Evolutionary conservation across 2,329 filamentous ascomycete genomes (phyloP), one percentile per base, ranked within the genome.

Genomic region (Fusarium algeriense): DNA sequence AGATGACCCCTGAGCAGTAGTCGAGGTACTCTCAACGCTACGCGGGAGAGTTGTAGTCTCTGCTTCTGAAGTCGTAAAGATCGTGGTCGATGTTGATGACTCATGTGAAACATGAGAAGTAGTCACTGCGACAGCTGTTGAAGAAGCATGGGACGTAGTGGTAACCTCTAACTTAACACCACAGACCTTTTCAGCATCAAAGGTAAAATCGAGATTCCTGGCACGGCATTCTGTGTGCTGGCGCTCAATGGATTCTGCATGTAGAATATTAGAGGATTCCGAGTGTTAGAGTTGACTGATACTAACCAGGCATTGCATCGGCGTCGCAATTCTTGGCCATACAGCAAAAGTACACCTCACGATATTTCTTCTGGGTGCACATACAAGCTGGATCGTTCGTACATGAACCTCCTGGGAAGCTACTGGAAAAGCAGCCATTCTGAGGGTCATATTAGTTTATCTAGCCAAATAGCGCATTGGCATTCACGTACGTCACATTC

Each of bases 331-430:
- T 57, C 30, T 64, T 32, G 1, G 62, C 43, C 50, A 64, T 57
- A 2, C 60, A 64, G 26, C 60, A 64, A 26, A 64, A 64, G 28
- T 64, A 64, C 4, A 35, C 43, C 15, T 64, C 49, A 1, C 60
- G 60, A 37, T 64, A 48, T 11, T 43, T 63, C 19, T 57, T 37
- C 14, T 64, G 35, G 0, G 6, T 64, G 10, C 49, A 64, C 37
- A 64, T 64, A 2, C 49, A 64, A 12, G 41, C 60, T 2, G 49
- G 23, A 17, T 64, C 34, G 6, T 64, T 37, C 14, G 46, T 64
- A 15, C 60, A 64, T 13, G 48, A 64, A 10, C 62, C 62, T 5
- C 35, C 49, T 0, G 62, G 60, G 23, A 64, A 64, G 14, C 41
- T 64, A 12, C 10, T n/a, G 17, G 30, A 28, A 10, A 64, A 64